Conservation (phyloP, 345 rosid genomes). For the Diplotaxis tenuifolia region DNA sequence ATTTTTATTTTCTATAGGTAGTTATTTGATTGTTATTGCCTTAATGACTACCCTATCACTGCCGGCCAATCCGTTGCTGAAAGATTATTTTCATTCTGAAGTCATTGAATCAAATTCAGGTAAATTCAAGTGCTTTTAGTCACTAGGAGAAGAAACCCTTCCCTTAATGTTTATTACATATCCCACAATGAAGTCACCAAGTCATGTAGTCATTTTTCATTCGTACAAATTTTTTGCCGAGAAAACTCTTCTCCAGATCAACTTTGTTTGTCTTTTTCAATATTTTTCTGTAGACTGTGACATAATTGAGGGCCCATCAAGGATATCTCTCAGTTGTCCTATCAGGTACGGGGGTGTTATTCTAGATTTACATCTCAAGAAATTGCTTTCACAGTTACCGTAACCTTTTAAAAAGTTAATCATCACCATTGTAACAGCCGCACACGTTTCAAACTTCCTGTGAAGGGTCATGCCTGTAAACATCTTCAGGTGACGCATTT, state of each 20-base stretch:
- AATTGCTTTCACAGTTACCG: conserved; percentile 14
- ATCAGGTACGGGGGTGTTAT: conserved; percentile 55
- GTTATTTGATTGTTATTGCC: conserved; percentile 58
- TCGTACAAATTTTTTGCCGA: conserved; percentile 1
- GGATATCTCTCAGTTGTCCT: conserved; percentile 85
- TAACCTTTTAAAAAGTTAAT: background rate
- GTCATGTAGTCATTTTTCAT: background rate
- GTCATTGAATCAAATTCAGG: conserved; percentile 55
- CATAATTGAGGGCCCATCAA: conserved; percentile 82
- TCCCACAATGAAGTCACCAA: conserved; percentile 4
- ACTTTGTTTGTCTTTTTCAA: conserved; percentile 14
- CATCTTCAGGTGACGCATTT: conserved; percentile 76
- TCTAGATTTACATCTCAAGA: conserved; percentile 4
- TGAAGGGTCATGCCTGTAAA: conserved; percentile 81
- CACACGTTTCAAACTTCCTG: conserved; percentile 69
- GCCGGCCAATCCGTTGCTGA: conserved; percentile 44
- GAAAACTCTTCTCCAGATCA: background rate
- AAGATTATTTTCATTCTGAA: conserved; percentile 51
- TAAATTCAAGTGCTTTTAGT: conserved; percentile 23
- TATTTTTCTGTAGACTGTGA: conserved; percentile 56
- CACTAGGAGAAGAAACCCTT: background rate
- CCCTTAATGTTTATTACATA: background rate
- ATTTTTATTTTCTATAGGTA: conserved; percentile 48
- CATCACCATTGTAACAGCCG: conserved; percentile 46
- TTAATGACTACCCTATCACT: conserved; percentile 44